Conservation (phyloP, 306 rosid species). For the Lablab purpureus region DNA sequence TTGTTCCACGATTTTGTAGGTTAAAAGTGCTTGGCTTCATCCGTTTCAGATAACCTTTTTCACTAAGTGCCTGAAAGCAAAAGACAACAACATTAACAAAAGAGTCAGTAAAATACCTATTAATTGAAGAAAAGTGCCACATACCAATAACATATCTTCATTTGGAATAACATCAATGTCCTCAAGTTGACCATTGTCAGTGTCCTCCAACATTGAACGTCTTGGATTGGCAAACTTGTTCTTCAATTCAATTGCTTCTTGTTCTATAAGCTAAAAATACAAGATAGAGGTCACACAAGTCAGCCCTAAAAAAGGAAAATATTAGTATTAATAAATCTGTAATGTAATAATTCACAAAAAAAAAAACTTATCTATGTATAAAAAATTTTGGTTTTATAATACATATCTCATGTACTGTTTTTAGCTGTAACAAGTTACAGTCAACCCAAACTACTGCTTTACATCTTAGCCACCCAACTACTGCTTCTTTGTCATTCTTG, state of each 20-base stretch:
- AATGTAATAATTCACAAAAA: not conserved
- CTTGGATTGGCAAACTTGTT: slow-evolving; percentile 82
- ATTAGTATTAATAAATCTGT: slow-evolving; percentile 12
- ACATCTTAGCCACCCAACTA: not conserved
- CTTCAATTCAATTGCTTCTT: slow-evolving; percentile 90
- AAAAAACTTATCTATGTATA: not conserved
- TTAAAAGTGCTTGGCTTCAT: slow-evolving; percentile 93
- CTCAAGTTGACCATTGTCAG: slow-evolving; percentile 90
- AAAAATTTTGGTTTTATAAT: not conserved
- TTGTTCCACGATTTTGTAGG: slow-evolving; percentile 95
- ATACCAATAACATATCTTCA: slow-evolving; percentile 93
- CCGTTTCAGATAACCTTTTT: slow-evolving; percentile 94
- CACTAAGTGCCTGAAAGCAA: slow-evolving; percentile 81
- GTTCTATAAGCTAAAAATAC: slow-evolving; percentile 69
- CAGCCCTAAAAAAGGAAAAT: slow-evolving; percentile 12
- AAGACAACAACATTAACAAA: slow-evolving; percentile 32
- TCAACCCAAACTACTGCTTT: slow-evolving; percentile 11
- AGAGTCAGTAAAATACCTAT: slow-evolving; percentile 10
- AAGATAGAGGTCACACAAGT: slow-evolving; percentile 30
- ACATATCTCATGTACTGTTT: slow-evolving; percentile 2
- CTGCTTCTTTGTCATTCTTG: not conserved
- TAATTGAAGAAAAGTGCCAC: slow-evolving; percentile 27
- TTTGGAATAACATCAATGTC: slow-evolving; percentile 98
- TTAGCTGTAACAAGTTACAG: not conserved
- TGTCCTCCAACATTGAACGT: slow-evolving; percentile 83